phyloP scores from a whole-genome alignment of 2,329 filamentous ascomycete species.

The Claviceps arundinis region DNA sequence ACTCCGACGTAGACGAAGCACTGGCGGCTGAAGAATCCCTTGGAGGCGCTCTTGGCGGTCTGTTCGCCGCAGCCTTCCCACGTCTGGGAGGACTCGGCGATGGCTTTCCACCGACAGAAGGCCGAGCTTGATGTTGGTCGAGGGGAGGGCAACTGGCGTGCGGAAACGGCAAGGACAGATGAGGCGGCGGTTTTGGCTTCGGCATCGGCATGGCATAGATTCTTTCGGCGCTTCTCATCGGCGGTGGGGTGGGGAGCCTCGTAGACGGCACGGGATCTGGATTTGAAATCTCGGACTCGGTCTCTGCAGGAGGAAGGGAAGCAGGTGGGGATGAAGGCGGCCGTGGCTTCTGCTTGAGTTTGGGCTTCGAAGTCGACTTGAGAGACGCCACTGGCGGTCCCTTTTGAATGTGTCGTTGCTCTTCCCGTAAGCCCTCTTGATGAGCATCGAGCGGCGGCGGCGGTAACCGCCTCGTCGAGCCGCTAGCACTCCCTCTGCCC shows the following conservation, averaged over 20 bases:
- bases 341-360: not conserved
- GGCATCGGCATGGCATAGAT: constrained; percentile 5
- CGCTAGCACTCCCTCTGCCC: constrained; percentile 18
- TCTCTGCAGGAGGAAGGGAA: not conserved
- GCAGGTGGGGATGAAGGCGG: not conserved
- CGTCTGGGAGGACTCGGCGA: not conserved
- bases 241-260: not conserved
- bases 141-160: not conserved
- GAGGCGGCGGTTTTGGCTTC: constrained; percentile 12
- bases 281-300: not conserved
- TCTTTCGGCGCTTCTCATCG: constrained; percentile 1
- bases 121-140: not conserved
- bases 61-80: constrained; percentile 5
- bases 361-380: not conserved
- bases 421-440: not conserved
- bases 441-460: not conserved
- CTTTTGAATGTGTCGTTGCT: not conserved
- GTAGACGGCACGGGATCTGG: not conserved
- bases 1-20: constrained; percentile 11
- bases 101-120: not conserved
- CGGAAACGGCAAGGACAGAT: not conserved
- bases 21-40: constrained; percentile 10
- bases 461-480: constrained; percentile 17
- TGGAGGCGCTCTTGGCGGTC: constrained; percentile 10
- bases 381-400: not conserved